phyloP scores from a whole-genome alignment of 805 yeast species.

The Saccharomyces paradoxus region DNA sequence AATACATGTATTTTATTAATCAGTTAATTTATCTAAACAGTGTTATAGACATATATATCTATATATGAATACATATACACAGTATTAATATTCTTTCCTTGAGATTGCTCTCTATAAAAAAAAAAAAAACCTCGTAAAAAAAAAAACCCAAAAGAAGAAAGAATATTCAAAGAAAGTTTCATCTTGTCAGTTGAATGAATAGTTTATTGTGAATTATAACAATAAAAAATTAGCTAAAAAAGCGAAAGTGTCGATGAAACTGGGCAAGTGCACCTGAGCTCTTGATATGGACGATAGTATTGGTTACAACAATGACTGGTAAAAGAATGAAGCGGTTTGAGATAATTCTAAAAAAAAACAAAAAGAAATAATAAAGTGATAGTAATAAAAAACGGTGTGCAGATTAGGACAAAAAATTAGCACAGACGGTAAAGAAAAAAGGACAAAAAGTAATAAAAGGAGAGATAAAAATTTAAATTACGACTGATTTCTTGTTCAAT shows the following conservation, averaged over 20 bases:
- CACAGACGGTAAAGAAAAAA: not conserved
- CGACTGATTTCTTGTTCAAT: not conserved
- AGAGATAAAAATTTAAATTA: not conserved
- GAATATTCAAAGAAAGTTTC: not conserved
- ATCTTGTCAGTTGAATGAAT: not conserved
- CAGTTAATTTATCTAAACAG: not conserved
- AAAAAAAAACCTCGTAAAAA: not conserved
- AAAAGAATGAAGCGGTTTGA: not conserved
- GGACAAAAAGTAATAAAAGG: not conserved
- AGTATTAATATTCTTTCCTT: not conserved
- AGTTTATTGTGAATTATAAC: not conserved
- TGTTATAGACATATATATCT: not conserved
- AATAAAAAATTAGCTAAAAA: not conserved
- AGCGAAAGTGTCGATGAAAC: not conserved
- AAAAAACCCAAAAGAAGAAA: not conserved
- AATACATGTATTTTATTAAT: not conserved
- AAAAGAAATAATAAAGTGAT: not conserved
- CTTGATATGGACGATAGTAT: not conserved
- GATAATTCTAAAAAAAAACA: not conserved
- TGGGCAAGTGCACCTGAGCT: not conserved
- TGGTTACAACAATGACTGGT: not conserved
- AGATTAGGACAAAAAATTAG: not conserved
- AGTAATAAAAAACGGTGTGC: not conserved
- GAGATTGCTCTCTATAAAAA: not conserved
- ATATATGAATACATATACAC: not conserved